Percentiles rank a stretch among this genome's conserved stretches.
Evolutionary conservation across 129 eudicot genomes (phyloP).

Genomic region (Arctium lappa): DNA sequence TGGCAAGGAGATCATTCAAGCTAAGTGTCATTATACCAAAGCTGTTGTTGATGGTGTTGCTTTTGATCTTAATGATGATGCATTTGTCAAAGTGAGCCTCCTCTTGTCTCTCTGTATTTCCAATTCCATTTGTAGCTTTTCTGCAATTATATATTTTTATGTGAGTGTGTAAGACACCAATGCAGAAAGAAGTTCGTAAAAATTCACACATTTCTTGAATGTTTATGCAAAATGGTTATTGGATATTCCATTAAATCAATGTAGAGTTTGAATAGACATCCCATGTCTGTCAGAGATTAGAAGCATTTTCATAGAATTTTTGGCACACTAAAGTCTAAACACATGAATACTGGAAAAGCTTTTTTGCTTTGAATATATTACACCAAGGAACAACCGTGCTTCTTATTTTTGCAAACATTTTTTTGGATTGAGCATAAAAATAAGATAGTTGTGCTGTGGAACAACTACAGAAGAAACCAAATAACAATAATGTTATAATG

Average conservation of each 20-base stretch:
- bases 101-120: neutral
- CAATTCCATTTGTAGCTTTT: neutral
- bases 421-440: neutral
- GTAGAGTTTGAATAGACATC: neutral
- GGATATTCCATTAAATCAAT: neutral
- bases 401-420: neutral
- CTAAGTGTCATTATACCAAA: slow-evolving; percentile 47
- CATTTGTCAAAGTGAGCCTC: slow-evolving; percentile 45
- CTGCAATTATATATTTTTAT: neutral
- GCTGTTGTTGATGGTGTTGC: slow-evolving; percentile 54
- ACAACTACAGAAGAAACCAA: neutral
- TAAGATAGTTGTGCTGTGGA: neutral
- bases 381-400: neutral
- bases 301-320: neutral
- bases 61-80: slow-evolving; percentile 40
- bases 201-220: neutral
- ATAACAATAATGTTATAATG: neutral
- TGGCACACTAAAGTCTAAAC: neutral
- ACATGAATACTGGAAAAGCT: neutral
- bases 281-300: neutral
- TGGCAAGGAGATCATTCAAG: slow-evolving; percentile 40
- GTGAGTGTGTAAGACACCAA: neutral
- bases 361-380: neutral
- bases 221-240: neutral
- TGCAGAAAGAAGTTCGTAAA: neutral